phyloP scores from a whole-genome alignment of 441 rosid species.

The Syzygium malaccense region DNA sequence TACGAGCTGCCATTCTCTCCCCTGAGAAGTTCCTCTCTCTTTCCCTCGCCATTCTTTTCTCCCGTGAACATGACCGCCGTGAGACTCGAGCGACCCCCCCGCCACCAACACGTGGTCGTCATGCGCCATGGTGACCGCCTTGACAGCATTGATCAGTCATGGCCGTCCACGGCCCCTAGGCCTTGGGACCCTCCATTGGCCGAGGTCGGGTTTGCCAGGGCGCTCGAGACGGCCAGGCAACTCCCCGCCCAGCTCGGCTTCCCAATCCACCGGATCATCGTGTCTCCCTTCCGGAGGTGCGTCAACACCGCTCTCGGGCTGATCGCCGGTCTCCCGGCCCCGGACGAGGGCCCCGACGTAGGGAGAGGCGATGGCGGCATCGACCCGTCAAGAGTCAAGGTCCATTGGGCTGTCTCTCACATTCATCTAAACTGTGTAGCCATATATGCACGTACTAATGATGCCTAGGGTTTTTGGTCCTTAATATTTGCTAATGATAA shows the following conservation, averaged over 20 bases:
- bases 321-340: not conserved
- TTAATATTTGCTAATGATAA: not conserved
- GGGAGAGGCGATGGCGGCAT: not conserved
- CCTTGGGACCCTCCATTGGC: conserved; percentile 14
- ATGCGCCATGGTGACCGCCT: conserved; percentile 16
- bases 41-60: not conserved
- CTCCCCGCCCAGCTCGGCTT: not conserved
- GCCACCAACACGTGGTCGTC: not conserved
- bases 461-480: not conserved
- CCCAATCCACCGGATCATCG: conserved; percentile 5
- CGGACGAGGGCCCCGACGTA: not conserved
- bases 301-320: not conserved
- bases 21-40: not conserved
- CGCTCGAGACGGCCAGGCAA: not conserved
- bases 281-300: conserved; percentile 3
- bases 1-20: not conserved
- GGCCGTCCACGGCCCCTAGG: conserved; percentile 1
- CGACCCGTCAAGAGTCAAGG: not conserved
- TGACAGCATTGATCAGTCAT: conserved; percentile 8
- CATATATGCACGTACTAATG: not conserved
- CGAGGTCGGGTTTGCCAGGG: not conserved
- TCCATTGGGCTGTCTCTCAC: not conserved
- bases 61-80: not conserved
- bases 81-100: not conserved
- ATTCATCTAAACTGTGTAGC: not conserved